A percentile compares a stretch with the other conserved stretches of the same genome.
Conservation (phyloP, 1,284 basidiomycete species). For the Ustilago lituana region DNA sequence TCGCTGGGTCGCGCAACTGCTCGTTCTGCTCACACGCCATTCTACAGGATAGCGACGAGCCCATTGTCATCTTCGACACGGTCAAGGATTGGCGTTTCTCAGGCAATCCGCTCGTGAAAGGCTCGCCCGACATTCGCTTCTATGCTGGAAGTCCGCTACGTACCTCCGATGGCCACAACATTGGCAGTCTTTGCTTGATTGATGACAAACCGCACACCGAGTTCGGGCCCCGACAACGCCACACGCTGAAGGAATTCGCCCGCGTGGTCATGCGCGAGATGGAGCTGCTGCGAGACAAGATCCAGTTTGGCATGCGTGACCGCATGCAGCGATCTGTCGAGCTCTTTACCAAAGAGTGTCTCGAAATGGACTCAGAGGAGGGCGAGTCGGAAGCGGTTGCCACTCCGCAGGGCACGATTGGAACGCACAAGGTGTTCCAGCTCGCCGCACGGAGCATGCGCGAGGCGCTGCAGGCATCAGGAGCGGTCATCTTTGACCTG, state of each 20-base stretch:
- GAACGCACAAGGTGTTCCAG: conserved; percentile 45
- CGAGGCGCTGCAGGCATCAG: conserved; percentile 88
- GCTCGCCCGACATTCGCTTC: conserved; percentile 79
- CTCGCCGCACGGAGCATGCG: conserved; percentile 85
- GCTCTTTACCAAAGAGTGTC: conserved; percentile 89
- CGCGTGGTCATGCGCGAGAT: conserved; percentile 90
- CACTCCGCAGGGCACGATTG: conserved; percentile 22
- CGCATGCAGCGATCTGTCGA: conserved; percentile 95
- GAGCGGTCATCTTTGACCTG: conserved; percentile 88
- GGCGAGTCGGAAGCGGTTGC: conserved; percentile 29
- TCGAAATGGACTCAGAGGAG: conserved; percentile 80
- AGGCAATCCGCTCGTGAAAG: conserved; percentile 79
- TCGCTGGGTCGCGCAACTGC: conserved; percentile 72
- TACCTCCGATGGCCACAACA: conserved; percentile 87
- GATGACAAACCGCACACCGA: conserved; percentile 84
- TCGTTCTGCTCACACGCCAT: conserved; percentile 87
- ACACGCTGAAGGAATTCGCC: conserved; percentile 93
- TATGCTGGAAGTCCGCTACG: conserved; percentile 90
- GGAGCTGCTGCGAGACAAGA: conserved; percentile 94
- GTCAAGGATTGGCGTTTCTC: conserved; percentile 86
- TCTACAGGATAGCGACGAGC: conserved; percentile 85
- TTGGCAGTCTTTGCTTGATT: conserved; percentile 86
- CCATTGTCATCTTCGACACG: conserved; percentile 84
- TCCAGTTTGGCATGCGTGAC: conserved; percentile 87
- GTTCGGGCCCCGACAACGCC: conserved; percentile 86